Conservation (phyloP, 2,329 filamentous ascomycete species). For the Drechslerella coelobrocha region DNA sequence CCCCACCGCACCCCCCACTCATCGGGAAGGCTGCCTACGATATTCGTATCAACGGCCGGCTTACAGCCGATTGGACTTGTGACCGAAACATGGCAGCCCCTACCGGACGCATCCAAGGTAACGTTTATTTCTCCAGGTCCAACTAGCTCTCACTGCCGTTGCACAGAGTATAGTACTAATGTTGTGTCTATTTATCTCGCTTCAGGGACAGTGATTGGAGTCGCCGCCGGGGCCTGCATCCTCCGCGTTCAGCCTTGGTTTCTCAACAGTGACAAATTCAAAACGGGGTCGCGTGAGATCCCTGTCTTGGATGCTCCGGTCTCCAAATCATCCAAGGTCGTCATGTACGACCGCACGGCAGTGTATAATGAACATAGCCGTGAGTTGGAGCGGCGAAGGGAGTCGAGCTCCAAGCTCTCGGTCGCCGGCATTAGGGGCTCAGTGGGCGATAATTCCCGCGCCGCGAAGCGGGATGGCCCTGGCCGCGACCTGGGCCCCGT, state of each 20-base stretch:
- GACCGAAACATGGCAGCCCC: conserved; percentile 8
- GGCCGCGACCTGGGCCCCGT: conserved; percentile 10
- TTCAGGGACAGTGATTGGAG: conserved; percentile 35
- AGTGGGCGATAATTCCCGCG: background rate
- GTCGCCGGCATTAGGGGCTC: conserved; percentile 14
- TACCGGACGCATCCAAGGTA: conserved; percentile 32
- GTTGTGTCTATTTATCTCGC: background rate
- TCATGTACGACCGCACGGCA: conserved; percentile 7
- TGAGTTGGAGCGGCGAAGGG: conserved; percentile 18
- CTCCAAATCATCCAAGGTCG: conserved; percentile 20
- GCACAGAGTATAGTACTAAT: background rate
- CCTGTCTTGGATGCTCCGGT: conserved; percentile 23
- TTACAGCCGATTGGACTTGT: conserved; percentile 14
- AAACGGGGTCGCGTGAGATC: conserved; percentile 13
- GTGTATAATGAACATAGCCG: conserved; percentile 29
- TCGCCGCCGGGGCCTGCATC: conserved; percentile 23
- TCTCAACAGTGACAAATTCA: conserved; percentile 21
- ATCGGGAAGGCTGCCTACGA: conserved; percentile 41
- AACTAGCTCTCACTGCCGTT: background rate
- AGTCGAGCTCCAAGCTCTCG: conserved; percentile 3
- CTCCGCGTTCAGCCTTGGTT: conserved; percentile 38
- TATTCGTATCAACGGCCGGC: conserved; percentile 11
- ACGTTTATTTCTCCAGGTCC: background rate
- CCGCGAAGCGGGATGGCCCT: background rate
- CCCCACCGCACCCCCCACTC: conserved; percentile 15